Percentiles rank a stretch among this genome's conserved stretches.
Evolutionary conservation across 2,329 filamentous ascomycete species (phyloP).

Genomic region (Penicillium fuscoglaucum): DNA sequence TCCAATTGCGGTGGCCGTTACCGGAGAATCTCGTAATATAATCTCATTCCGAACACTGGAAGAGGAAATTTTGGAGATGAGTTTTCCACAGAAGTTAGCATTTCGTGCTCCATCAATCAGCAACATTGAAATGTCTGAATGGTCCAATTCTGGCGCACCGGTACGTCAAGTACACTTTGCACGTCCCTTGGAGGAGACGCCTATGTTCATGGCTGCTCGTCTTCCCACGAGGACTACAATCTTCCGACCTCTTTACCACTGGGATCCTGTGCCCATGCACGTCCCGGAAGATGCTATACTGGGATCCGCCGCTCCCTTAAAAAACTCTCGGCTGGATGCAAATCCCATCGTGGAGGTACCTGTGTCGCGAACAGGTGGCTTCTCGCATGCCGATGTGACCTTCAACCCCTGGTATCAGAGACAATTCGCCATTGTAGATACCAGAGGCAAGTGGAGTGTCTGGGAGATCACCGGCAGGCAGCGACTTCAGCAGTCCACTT

Average conservation of each 20-base stretch:
- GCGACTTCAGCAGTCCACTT: constrained; percentile 31
- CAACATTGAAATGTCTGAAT: constrained; percentile 48
- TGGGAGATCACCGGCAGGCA: constrained; percentile 44
- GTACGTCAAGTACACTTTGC: constrained; percentile 58
- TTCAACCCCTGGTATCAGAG: constrained; percentile 62
- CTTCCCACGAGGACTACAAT: constrained; percentile 48
- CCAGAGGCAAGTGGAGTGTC: constrained; percentile 55
- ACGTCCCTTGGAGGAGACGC: constrained; percentile 42
- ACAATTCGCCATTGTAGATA: constrained; percentile 59
- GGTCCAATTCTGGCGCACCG: constrained; percentile 50
- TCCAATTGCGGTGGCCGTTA: constrained; percentile 39
- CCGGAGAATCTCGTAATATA: constrained; percentile 50
- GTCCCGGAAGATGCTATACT: constrained; percentile 16
- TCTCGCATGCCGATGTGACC: constrained; percentile 54
- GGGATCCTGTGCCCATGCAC: constrained; percentile 27
- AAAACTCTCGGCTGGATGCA: constrained; percentile 48
- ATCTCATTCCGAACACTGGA: constrained; percentile 47
- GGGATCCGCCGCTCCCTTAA: constrained; percentile 17
- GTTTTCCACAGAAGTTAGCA: constrained; percentile 12
- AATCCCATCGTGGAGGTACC: constrained; percentile 50
- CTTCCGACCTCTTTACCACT: constrained; percentile 47
- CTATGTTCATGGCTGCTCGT: constrained; percentile 54
- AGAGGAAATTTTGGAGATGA: constrained; percentile 30
- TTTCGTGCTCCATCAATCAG: constrained; percentile 45
- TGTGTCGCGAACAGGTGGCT: constrained; percentile 46